Percentiles rank a stretch among this genome's conserved stretches.
phyloP scores from a whole-genome alignment of 2,329 filamentous ascomycete species.

The Claviceps lovelessii region DNA sequence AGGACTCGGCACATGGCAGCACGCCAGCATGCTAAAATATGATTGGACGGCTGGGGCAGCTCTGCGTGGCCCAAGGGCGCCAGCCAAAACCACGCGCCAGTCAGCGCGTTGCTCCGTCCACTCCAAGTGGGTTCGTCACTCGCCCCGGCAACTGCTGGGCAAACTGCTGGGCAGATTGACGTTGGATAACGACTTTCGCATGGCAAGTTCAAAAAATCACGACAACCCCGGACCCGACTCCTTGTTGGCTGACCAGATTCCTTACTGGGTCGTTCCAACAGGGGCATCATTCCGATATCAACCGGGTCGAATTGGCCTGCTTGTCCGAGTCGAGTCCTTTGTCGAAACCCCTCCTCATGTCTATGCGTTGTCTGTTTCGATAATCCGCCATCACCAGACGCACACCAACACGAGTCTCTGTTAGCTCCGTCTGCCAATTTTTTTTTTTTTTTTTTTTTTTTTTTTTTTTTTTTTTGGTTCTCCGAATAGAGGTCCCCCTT shows the following conservation, averaged over 20 bases:
- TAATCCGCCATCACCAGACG: background rate
- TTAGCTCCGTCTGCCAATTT: background rate
- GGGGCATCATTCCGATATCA: background rate
- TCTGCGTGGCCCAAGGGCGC: background rate
- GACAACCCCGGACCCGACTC: background rate
- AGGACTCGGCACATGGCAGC: no score
- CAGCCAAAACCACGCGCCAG: background rate
- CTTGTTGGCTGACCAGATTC: background rate
- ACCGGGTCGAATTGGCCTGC: background rate
- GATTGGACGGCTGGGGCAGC: no score
- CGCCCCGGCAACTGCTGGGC: background rate
- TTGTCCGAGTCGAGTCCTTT: background rate
- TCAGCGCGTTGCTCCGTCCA: background rate
- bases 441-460: background rate
- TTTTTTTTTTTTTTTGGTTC: background rate
- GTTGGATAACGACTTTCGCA: no score
- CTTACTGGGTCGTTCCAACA: background rate
- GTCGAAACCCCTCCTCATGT: background rate
- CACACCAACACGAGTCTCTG: background rate
- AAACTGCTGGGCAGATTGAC: no score
- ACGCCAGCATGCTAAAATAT: no score
- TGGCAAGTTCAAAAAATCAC: background rate
- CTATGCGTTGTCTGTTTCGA: background rate
- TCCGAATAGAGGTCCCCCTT: background rate
- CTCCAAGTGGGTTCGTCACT: background rate